Base-by-base conservation (phyloP, 1,284 basidiomycete species). In the Apiotrichum gamsii region DNA sequence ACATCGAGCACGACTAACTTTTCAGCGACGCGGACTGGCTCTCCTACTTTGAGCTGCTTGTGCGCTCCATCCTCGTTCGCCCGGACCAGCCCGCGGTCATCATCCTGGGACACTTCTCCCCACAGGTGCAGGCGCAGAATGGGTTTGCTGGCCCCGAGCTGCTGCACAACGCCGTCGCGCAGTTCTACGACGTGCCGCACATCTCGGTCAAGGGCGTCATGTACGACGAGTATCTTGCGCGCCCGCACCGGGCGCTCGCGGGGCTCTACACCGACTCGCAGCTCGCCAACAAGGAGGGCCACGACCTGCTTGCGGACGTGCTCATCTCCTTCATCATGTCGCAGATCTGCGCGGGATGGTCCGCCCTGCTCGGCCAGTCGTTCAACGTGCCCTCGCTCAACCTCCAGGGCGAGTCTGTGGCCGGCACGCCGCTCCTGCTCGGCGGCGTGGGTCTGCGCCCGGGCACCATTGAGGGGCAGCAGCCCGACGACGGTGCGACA, bases 141-240 rank as follows among this genome's bases (percentile, higher is more conserved):
- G 90, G 90, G 2, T 93, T 87, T 64, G 81, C 81, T 5, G 90
- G 91, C 2, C 85, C 89, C 2, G 90, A 94, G 63, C 81, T 88
- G 58, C 82, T 82, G 76, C 91, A 96, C 69, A 83, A 79, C 56
- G 75, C 85, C 43, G 89, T 95, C 4, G 87, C 91, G 1, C 89
- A 93, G 65, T 95, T 90, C 74, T 96, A 96, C 74, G 91, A 96
- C 65, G 80, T 95, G 24, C 90, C 91, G 0, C 87, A 95, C 67
- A 76, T 96, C 61, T 81, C 83, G 68, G 80, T 82, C 51, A 93
- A 93, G 72, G 80, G 88, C 10, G 70, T 87, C 30, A 70, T 93
- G 4, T 93, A 90, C 72, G 80, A 83, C 23, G 78, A 82, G 41
- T 94, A 90, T 72, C 83, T 95, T 69, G 69, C 76, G 32, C 79